Base-by-base conservation (phyloP, 495 filamentous ascomycete species). In the Talaromyces thailandensis region DNA sequence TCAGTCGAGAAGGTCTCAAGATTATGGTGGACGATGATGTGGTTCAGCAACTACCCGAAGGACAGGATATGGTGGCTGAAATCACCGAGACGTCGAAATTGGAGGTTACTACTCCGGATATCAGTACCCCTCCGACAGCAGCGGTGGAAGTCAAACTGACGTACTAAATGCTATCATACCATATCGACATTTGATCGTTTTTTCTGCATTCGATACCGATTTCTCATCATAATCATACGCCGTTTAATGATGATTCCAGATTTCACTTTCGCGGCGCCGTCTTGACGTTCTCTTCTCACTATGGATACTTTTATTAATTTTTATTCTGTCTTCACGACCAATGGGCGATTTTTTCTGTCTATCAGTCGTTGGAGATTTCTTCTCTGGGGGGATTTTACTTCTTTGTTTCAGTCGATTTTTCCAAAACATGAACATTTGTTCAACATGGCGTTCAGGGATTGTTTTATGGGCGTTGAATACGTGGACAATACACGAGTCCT, bases 1-100 rank as follows among this genome's bases (percentile, higher is more conserved):
- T 93, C 62, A 87, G 88, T 25, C 74, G 82, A 24, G 83, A 84
- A 61, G 91, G 92, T 0, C 71, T 97, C 4, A 84, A 89, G 65
- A 87, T 98, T 52, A 85, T 93, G 70, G 80, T 98, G 59, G 94
- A 98, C 70, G 90, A 98, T 64, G 92, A 96, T 55, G 86, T 94
- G 29, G 85, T 98, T 21, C 82, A 82, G n/a, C 88, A 92, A 70
- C 79, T 98, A 16, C 81, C 86, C 0, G 94, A 98, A 74, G 92
- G 93, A 7, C 91, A 97, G 68, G 93, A 96, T 67, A 93, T 98
- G 86, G 80, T 82, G 31, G 83, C 82, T 58, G 86, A 88, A 66
- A 81, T 88, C 65, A 71, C 70, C 50, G 79, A 84, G 56, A 43
- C 68, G n/a, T 65, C 69, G 1, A 62, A 28, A 14, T 52, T 62